These are phyloP conservation scores for Mitragyna speciosa DNA, from an alignment of 257 asterid genomes.

Conservation along the genomic window DNA sequence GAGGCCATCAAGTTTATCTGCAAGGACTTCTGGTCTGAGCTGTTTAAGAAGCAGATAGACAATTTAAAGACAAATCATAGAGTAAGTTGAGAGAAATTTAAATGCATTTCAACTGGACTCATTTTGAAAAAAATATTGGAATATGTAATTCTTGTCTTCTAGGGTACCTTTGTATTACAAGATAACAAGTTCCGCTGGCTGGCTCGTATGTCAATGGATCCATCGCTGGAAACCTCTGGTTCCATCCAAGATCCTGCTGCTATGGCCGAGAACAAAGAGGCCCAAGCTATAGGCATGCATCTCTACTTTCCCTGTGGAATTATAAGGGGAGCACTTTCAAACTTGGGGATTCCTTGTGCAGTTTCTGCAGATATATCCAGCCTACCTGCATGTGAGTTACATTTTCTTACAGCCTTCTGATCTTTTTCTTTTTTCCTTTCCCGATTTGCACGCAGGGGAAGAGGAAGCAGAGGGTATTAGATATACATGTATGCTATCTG, in stretches of 20 bases:
- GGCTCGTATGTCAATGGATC: conserved; percentile 81
- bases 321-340: conserved; percentile 94
- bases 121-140: conserved; percentile 1
- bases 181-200: conserved; percentile 90
- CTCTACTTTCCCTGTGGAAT: conserved; percentile 97
- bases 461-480: not conserved
- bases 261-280: conserved; percentile 82
- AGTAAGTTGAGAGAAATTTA: conserved; percentile 46
- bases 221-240: conserved; percentile 60
- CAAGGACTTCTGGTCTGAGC: conserved; percentile 99
- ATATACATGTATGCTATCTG: not conserved
- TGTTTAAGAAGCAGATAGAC: conserved; percentile 97
- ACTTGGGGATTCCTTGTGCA: conserved; percentile 99
- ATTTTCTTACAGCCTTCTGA: conserved; percentile 11
- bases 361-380: conserved; percentile 96
- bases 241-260: conserved; percentile 91
- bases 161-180: conserved; percentile 99
- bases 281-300: conserved; percentile 92
- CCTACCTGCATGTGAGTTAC: conserved; percentile 92
- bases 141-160: conserved; percentile 17
- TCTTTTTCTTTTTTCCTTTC: not conserved
- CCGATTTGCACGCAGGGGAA: not conserved
- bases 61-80: conserved; percentile 95
- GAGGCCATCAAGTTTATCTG: conserved; percentile 97
- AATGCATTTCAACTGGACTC: conserved; percentile 2